phyloP scores from a whole-genome alignment of 2,329 filamentous ascomycete genomes.

The Camillea tinctor region DNA sequence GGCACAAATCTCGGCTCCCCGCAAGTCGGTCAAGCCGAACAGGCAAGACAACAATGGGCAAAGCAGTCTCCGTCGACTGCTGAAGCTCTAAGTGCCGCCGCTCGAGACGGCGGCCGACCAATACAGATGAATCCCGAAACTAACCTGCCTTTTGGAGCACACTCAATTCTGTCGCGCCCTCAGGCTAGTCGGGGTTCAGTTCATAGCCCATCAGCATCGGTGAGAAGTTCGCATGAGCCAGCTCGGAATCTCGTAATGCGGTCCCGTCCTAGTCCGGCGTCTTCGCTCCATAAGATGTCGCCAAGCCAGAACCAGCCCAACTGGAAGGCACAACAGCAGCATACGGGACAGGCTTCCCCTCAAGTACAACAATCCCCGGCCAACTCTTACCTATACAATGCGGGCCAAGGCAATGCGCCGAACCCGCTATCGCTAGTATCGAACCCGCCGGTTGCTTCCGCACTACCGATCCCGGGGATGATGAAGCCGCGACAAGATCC shows the following conservation, averaged over 20 bases:
- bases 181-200: slow-evolving; percentile 21
- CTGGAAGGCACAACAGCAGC: slow-evolving; percentile 20
- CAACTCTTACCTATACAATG: slow-evolving; percentile 25
- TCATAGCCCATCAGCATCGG: slow-evolving; percentile 16
- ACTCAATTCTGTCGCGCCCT: slow-evolving; percentile 39
- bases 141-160: slow-evolving; percentile 39
- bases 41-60: slow-evolving; percentile 18
- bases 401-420: slow-evolving; percentile 17
- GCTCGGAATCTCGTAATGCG: slow-evolving; percentile 13
- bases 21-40: slow-evolving; percentile 8
- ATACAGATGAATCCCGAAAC: slow-evolving; percentile 36
- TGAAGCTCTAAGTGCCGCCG: slow-evolving; percentile 27
- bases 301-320: slow-evolving; percentile 19
- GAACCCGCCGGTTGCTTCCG: slow-evolving; percentile 28
- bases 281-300: slow-evolving; percentile 17
- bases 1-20: slow-evolving; percentile 7
- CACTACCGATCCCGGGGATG: slow-evolving; percentile 27
- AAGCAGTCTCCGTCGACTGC: slow-evolving; percentile 22
- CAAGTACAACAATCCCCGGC: slow-evolving; percentile 13
- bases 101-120: slow-evolving; percentile 31
- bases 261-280: slow-evolving; percentile 20
- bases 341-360: slow-evolving; percentile 16
- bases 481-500: slow-evolving; percentile 36
- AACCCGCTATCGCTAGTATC: slow-evolving; percentile 26
- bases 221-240: slow-evolving; percentile 13